Percentiles rank a stretch among this genome's conserved stretches.
Evolutionary conservation across 78 protist genomes (phyloP).

Genomic region (Chrysochromulina parva): DNA sequence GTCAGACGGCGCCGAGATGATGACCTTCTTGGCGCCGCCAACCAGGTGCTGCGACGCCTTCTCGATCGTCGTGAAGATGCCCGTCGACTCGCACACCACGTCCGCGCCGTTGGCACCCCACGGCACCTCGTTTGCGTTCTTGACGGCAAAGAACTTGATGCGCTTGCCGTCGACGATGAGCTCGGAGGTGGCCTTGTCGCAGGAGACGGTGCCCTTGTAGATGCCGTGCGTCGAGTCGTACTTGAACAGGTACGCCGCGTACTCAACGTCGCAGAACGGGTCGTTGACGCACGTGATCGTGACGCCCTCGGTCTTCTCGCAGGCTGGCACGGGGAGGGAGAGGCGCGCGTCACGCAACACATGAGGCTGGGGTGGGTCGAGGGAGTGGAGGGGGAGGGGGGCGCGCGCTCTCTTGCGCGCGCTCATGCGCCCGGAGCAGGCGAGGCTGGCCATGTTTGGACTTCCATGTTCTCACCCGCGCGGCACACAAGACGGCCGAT

Average conservation of each 20-base stretch:
- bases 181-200: slow-evolving; percentile 42
- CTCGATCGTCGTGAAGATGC: slow-evolving; percentile 89
- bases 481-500: slow-evolving; percentile 97
- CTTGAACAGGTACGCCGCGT: slow-evolving; percentile 79
- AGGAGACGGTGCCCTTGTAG: slow-evolving; percentile 82
- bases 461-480: slow-evolving; percentile 39
- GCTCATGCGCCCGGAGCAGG: too few species aligned
- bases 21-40: slow-evolving; percentile 76
- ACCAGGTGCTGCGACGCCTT: slow-evolving; percentile 82
- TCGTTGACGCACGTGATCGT: slow-evolving; percentile 94
- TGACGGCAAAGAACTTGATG: slow-evolving; percentile 64
- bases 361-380: too few species aligned
- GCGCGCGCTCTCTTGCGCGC: too few species aligned
- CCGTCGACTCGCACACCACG: slow-evolving; percentile 98
- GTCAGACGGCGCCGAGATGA: slow-evolving; percentile 98
- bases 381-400: too few species aligned
- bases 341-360: too few species aligned
- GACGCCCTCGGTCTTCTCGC: slow-evolving; percentile 15
- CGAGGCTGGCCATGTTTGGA: too few species aligned
- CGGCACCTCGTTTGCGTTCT: slow-evolving; percentile 42
- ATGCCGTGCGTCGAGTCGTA: slow-evolving; percentile 97
- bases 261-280: slow-evolving; percentile 91
- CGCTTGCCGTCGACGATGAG: slow-evolving; percentile 85
- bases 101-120: slow-evolving; percentile 62
- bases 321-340: too few species aligned